Evolutionary conservation across 306 rosid genomes (phyloP).

Genomic region (Quercus alba): DNA sequence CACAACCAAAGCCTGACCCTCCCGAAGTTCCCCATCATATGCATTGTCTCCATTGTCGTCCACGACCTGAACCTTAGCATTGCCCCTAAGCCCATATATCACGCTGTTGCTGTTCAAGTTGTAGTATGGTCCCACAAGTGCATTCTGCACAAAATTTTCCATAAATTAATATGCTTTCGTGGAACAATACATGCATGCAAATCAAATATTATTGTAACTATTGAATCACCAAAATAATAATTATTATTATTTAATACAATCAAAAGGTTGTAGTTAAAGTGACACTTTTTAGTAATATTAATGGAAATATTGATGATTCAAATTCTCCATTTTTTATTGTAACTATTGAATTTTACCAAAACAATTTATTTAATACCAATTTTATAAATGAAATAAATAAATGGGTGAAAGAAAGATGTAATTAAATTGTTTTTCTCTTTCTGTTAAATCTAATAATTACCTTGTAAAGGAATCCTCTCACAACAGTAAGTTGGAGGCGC

Average conservation of each 20-base stretch:
- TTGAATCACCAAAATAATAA: too few species aligned
- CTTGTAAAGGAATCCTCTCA: constrained; percentile 32
- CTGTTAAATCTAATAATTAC: not conserved
- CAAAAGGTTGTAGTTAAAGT: too few species aligned
- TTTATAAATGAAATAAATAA: too few species aligned
- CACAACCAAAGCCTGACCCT: constrained; percentile 28
- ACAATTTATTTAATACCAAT: too few species aligned
- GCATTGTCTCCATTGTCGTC: not conserved
- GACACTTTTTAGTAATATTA: accelerated
- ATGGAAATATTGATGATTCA: accelerated
- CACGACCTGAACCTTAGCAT: constrained; percentile 21
- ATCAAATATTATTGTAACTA: too few species aligned
- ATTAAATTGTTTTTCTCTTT: too few species aligned
- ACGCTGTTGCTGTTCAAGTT: constrained; percentile 19
- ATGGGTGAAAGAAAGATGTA: too few species aligned
- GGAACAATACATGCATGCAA: too few species aligned
- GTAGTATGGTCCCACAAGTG: constrained; percentile 21
- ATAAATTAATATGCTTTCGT: not conserved
- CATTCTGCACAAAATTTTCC: constrained; percentile 17
- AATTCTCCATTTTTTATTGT: accelerated
- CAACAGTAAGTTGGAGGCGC: constrained; percentile 29
- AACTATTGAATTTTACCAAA: too few species aligned
- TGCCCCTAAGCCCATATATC: constrained; percentile 23
- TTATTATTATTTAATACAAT: too few species aligned
- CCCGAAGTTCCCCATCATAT: constrained; percentile 23